Evolutionary conservation across 805 yeast species (phyloP).

Genomic region (Kazachstania viticola): DNA sequence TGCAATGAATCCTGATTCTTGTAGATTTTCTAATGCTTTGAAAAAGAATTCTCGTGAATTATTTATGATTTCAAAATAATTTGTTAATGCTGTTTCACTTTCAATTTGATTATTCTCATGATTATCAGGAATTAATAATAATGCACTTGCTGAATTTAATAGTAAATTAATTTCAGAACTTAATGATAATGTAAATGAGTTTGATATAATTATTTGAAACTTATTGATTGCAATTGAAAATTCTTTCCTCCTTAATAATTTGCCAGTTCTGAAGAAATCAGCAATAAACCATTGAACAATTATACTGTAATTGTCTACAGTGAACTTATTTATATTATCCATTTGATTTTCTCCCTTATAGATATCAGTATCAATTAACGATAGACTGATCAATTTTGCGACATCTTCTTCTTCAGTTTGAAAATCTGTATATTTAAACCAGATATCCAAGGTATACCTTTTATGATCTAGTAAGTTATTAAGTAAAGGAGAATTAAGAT

Average conservation of each 20-base stretch:
- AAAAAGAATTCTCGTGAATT: slow-evolving; percentile 11
- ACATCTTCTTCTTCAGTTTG: too few relatives aligned
- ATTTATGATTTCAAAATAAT: slow-evolving; percentile 4
- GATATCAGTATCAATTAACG: too few relatives aligned
- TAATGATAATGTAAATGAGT: slow-evolving; percentile 14
- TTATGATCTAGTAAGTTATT: too few relatives aligned
- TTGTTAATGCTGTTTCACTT: slow-evolving; percentile 2
- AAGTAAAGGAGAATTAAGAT: too few relatives aligned
- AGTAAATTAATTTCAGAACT: slow-evolving; percentile 14
- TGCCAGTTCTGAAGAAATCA: slow-evolving; percentile 4
- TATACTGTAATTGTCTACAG: neutral
- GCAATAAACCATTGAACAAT: slow-evolving; percentile 3
- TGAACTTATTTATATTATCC: too few relatives aligned
- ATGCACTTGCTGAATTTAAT: slow-evolving; percentile 11
- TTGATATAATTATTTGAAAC: slow-evolving; percentile 4
- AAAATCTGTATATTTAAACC: too few relatives aligned
- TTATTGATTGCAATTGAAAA: slow-evolving; percentile 2
- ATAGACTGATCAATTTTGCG: too few relatives aligned
- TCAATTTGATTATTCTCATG: slow-evolving; percentile 3
- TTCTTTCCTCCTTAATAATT: neutral
- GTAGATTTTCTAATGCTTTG: slow-evolving; percentile 11
- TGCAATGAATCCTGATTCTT: slow-evolving; percentile 12
- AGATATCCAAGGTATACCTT: too few relatives aligned
- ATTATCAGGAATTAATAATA: slow-evolving; percentile 5
- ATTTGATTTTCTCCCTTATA: too few relatives aligned